These are phyloP conservation scores for Xylariaceae sp. DNA, from an alignment of 2,329 filamentous ascomycete genomes.

Conservation along the genomic window DNA sequence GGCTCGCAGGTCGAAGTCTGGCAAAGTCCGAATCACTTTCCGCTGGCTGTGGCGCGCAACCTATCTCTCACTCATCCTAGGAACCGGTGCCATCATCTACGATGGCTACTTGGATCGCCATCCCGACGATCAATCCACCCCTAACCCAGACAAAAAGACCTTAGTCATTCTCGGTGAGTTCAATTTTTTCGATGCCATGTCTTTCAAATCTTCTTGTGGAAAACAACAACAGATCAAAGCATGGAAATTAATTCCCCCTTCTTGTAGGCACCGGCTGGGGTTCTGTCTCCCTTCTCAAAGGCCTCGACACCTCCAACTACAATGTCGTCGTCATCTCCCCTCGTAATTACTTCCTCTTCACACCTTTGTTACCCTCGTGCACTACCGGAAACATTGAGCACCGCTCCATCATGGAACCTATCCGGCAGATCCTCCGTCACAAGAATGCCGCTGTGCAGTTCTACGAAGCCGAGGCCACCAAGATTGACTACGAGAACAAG, in stretches of 20 bases:
- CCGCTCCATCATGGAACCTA: constrained; percentile 98
- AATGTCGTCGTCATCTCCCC: constrained; percentile 97
- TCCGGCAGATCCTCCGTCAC: constrained; percentile 90
- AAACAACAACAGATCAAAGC: not conserved
- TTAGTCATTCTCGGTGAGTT: constrained; percentile 82
- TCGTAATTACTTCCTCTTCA: constrained; percentile 99
- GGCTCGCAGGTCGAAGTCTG: constrained; percentile 44
- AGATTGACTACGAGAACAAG: constrained; percentile 89
- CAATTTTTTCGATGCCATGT: not conserved
- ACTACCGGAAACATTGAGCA: constrained; percentile 97
- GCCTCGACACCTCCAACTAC: constrained; percentile 98
- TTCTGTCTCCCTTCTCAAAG: constrained; percentile 93
- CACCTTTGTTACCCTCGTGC: constrained; percentile 91
- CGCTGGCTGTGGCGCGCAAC: constrained; percentile 79
- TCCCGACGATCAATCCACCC: constrained; percentile 69
- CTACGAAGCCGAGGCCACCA: constrained; percentile 96
- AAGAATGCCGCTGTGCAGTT: constrained; percentile 92
- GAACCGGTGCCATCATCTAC: constrained; percentile 68
- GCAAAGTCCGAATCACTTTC: constrained; percentile 62
- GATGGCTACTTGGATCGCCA: constrained; percentile 77
- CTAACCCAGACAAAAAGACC: constrained; percentile 91
- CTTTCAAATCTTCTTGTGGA: not conserved
- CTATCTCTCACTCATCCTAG: constrained; percentile 66
- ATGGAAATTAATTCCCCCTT: not conserved
- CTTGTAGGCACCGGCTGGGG: constrained; percentile 84